Base-by-base conservation (phyloP, 129 eudicot species). In the Flaveria linearis region DNA sequence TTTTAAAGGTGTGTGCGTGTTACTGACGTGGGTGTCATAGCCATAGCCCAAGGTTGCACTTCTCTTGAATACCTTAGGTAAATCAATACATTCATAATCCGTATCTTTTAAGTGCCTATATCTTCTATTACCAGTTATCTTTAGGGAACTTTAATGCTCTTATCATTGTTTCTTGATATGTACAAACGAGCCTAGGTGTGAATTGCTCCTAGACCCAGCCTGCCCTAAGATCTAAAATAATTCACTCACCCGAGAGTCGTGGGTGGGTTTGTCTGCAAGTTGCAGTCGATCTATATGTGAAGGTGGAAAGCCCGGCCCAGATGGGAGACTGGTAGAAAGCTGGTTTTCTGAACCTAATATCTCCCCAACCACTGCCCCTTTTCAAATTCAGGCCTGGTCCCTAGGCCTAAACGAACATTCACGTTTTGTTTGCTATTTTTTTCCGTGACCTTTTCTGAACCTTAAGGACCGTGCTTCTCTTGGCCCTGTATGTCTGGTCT, bases 41-140 rank as follows among this genome's bases (percentile, higher is more conserved):
- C 97, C 67, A 83, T 94, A 68, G 97, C 97, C 28, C 72, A 94
- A 87, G 86, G 90, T 36, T 94, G 98, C 86, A 89, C 86, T 26
- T 88, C 86, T 73, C 97, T 94, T 73, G 97, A 94, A 80, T 82
- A 85, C 74, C 85, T 94, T 58, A 94, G 98, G 98, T 91, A 73
- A 82, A 63, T 69, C 20, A 9, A 71, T 43, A 78, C 30, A 22
- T 58, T 49, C 15, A 18, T 7, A 46, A 10, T 14, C 52, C 5
- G 28, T 18, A n/a, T 73, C 10, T 79, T 58, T 72, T 79, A 14
- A 79, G 11, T 2, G 9, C 9, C 25, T 20, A 42, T 55, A 55
- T 80, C 14, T 57, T 53, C 17, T 46, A 3, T 25, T 41, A 41
- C 68, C 9, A 46, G 71, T 55, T 4, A 41, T 73, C 13, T 57